These are phyloP conservation scores for Hygrophila difformis DNA, from an alignment of 257 asterid species.

Conservation along the genomic window DNA sequence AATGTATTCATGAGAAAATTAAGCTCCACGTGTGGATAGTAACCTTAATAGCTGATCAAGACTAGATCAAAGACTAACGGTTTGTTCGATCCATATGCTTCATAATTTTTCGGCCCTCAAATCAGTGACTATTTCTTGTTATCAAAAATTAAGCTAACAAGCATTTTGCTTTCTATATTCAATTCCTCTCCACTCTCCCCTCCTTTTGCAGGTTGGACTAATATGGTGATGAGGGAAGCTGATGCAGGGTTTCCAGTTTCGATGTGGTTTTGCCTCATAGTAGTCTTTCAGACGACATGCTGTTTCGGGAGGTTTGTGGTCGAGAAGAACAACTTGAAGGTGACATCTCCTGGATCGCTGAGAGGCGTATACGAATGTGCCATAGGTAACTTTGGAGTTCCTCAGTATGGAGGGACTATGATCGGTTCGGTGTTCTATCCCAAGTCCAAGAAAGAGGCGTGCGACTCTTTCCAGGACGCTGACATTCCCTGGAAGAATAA, in stretches of 20 bases:
- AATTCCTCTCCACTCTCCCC: background rate
- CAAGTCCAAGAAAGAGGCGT: slow-evolving; percentile 37
- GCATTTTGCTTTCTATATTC: too few species aligned
- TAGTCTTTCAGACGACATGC: background rate
- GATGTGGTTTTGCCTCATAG: background rate
- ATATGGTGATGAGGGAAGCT: background rate
- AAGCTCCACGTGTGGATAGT: background rate
- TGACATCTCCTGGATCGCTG: slow-evolving; percentile 38
- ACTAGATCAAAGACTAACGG: background rate
- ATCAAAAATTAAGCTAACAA: too few species aligned
- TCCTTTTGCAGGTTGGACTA: background rate
- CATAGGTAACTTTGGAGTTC: slow-evolving; percentile 52
- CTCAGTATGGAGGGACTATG: slow-evolving; percentile 57
- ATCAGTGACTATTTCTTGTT: background rate
- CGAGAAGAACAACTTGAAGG: slow-evolving; percentile 43
- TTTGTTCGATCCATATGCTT: too few species aligned
- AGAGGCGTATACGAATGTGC: slow-evolving; percentile 49
- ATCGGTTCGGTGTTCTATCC: slow-evolving; percentile 41
- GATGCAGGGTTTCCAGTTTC: background rate
- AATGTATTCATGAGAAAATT: too few species aligned
- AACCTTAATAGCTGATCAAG: background rate
- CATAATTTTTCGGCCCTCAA: too few species aligned
- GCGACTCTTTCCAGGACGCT: slow-evolving; percentile 27
- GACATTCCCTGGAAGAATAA: slow-evolving; percentile 31
- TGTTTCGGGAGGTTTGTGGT: slow-evolving; percentile 36